Evolutionary conservation across 2,329 filamentous ascomycete genomes (phyloP), one percentile per base, ranked within the genome.

Genomic region (Aspergillus sp.): DNA sequence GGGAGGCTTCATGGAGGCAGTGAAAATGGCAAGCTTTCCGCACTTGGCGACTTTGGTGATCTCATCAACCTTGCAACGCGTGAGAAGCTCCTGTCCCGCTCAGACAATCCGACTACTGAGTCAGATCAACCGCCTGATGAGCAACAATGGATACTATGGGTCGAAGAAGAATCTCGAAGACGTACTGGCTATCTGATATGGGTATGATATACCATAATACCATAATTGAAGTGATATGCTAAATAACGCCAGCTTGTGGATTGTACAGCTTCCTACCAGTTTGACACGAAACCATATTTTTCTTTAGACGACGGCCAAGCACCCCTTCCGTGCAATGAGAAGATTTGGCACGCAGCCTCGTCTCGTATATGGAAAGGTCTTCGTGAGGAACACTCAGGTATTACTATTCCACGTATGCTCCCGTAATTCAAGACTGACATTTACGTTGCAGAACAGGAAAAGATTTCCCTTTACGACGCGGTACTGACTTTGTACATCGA

Each of bases 401-500:
- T 35, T 11, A 56, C 8, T n/a, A 24, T 11, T 14, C 23, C 45
- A 37, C 4, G 7, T 17, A 1, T 27, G 31, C 8, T 44, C 15
- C 31, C 19, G 2, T 11, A 11, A 23, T 27, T 24, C 21, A n/a
- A 44, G n/a, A 24, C 62, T 59, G 43, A 63, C 45, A 27, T 47
- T 37, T 9, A 21, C 17, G 55, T 43, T 35, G n/a, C 39, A 63
- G 63, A 50, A 27, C 41, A 56, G 64, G 69, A 65, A 53, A 71
- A 68, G 23, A 65, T 70, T 15, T 77, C 77, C 17, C 71, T 81
- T 4, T 71, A 73, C 37, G 68, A 73, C 45, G 77, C 79, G 1
- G 68, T 81, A 12, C 74, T 81, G 50, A 72, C 73, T 3, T 62
- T 82, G 3, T 83, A 82, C 62, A 73, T 81, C 21, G 79, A 82